Evolutionary conservation across 768 basidiomycete genomes (phyloP).

Genomic region (Mycena capillaripes): DNA sequence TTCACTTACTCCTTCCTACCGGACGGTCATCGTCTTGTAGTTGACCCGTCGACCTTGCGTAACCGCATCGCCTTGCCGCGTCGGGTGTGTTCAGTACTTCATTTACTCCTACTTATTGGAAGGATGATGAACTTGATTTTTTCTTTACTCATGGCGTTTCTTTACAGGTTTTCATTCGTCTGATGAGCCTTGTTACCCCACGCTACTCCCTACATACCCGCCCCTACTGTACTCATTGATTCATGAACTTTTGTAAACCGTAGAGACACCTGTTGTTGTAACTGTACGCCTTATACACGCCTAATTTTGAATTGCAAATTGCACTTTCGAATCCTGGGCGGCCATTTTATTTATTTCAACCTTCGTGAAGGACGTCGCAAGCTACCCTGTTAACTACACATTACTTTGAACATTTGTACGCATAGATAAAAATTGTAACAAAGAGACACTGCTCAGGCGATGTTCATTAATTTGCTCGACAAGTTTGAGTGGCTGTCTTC

Average conservation of each 20-base stretch:
- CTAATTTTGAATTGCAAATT: constrained; percentile 8
- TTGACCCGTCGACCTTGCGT: neutral
- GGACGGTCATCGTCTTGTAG: neutral
- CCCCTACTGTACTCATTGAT: constrained; percentile 17
- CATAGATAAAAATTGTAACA: too few relatives aligned
- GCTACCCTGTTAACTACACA: too few relatives aligned
- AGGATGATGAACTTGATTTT: neutral
- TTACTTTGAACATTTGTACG: too few relatives aligned
- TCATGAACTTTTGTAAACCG: neutral
- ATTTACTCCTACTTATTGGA: constrained; percentile 5
- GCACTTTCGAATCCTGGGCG: too few relatives aligned
- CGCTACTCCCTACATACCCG: constrained; percentile 25
- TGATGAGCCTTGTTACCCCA: constrained; percentile 26
- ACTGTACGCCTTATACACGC: constrained; percentile 5
- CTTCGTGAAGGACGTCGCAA: too few relatives aligned
- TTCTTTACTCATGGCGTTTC: constrained; percentile 22
- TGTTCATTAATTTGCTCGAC: too few relatives aligned
- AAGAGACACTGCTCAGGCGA: too few relatives aligned
- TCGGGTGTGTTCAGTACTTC: neutral
- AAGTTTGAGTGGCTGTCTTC: too few relatives aligned
- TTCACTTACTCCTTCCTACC: neutral
- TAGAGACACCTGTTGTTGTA: constrained; percentile 14
- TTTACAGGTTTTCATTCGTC: constrained; percentile 17
- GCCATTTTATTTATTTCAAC: too few relatives aligned
- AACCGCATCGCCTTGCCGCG: neutral